These are phyloP conservation scores for Podila clonocystis DNA, from an alignment of 192 early-diverging fungal species.

Conservation along the genomic window DNA sequence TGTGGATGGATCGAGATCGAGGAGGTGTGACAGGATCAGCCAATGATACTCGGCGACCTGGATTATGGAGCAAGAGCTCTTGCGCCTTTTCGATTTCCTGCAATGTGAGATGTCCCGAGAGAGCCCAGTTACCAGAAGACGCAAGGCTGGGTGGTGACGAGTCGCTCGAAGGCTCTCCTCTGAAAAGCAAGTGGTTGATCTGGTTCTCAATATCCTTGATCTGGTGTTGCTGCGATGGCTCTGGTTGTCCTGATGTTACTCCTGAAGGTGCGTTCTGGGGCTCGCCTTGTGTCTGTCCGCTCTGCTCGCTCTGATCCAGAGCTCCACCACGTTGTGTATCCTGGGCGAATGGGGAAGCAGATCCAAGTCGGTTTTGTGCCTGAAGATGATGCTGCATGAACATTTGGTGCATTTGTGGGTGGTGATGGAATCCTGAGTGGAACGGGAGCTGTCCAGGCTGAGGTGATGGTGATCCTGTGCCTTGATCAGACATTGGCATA, in stretches of 20 bases:
- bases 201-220: conserved; percentile 38
- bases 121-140: neutral
- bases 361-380: conserved; percentile 15
- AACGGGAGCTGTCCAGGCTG: conserved; percentile 6
- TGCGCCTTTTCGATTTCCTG: conserved; percentile 46
- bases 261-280: no score
- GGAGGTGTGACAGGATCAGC: conserved; percentile 16
- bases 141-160: neutral
- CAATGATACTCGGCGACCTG: conserved; percentile 22
- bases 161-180: neutral
- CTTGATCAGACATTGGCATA: conserved; percentile 10
- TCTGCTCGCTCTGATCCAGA: neutral
- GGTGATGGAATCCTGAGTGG: conserved; percentile 9
- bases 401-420: conserved; percentile 22
- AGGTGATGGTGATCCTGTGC: neutral
- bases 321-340: neutral
- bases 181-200: conserved; percentile 36
- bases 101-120: conserved; percentile 8
- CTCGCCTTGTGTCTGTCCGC: no score
- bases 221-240: conserved; percentile 11
- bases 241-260: no score
- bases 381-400: conserved; percentile 41
- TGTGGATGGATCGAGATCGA: conserved; percentile 2
- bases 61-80: conserved; percentile 12
- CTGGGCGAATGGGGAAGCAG: neutral